These are phyloP conservation scores for Marchantia polymorpha DNA, from an alignment of 225 moss, liverwort and hornwort genomes.

Conservation along the genomic window DNA sequence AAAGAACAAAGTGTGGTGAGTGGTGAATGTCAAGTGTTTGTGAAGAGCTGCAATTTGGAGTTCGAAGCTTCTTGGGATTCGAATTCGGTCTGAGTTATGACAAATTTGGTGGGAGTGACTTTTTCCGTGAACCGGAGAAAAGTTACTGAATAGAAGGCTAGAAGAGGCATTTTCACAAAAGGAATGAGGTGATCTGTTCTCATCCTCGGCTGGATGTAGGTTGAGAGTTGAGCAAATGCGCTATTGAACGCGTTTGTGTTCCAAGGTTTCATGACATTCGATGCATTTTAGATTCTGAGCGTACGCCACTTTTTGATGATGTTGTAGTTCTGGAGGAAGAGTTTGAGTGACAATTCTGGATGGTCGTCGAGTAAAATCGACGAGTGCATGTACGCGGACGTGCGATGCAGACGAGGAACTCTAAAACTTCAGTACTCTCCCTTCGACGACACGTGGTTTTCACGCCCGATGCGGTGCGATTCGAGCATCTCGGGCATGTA, in stretches of 20 bases:
- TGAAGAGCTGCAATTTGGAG: neutral
- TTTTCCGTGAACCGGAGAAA: neutral
- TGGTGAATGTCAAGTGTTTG: no score
- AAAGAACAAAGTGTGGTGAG: no score
- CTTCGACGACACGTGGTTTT: no score
- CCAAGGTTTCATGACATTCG: neutral
- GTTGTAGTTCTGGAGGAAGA: neutral
- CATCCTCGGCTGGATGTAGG: neutral
- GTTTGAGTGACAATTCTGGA: neutral
- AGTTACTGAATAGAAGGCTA: neutral
- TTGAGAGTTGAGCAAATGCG: neutral
- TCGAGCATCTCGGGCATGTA: no score
- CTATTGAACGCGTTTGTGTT: neutral
- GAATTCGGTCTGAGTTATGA: neutral
- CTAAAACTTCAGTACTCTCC: no score
- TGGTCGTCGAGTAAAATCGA: no score
- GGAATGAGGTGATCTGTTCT: neutral
- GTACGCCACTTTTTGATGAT: neutral
- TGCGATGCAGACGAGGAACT: no score
- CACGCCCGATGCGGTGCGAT: no score
- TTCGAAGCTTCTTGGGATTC: neutral
- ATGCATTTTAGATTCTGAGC: neutral
- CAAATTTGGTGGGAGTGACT: neutral
- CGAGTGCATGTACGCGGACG: no score
- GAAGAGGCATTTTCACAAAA: neutral